These are phyloP conservation scores for Hypoxylon sp. DNA, from an alignment of 2,329 filamentous ascomycete genomes.

Conservation along the genomic window DNA sequence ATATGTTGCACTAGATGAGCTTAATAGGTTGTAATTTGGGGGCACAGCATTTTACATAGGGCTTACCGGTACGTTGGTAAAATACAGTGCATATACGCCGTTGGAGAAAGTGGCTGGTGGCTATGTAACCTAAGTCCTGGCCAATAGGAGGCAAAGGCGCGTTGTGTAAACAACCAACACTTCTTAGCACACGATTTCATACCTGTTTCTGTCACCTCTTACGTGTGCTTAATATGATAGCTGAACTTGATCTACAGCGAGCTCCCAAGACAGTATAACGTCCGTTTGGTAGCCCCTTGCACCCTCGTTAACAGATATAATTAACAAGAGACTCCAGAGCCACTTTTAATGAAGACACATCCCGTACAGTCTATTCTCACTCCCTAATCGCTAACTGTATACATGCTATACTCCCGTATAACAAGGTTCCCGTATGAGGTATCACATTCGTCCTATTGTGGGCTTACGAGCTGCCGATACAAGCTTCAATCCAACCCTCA, in stretches of 20 bases:
- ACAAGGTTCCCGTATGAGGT: too few species aligned
- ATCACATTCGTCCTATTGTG: too few species aligned
- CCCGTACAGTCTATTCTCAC: background rate
- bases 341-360: background rate
- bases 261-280: background rate
- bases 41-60: background rate
- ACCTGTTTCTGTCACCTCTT: background rate
- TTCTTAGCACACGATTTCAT: background rate
- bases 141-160: background rate
- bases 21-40: background rate
- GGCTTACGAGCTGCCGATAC: background rate
- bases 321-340: background rate
- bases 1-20: background rate
- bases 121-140: background rate
- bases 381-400: background rate
- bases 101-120: background rate
- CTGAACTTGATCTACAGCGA: background rate
- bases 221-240: conserved; percentile 1
- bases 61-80: background rate
- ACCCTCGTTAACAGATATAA: background rate
- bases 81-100: background rate
- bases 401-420: background rate
- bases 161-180: background rate
- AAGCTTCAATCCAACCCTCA: too few species aligned
- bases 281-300: background rate